These are phyloP conservation scores for Monosporozyma servazzii DNA, from an alignment of 805 yeast genomes.

Conservation along the genomic window DNA sequence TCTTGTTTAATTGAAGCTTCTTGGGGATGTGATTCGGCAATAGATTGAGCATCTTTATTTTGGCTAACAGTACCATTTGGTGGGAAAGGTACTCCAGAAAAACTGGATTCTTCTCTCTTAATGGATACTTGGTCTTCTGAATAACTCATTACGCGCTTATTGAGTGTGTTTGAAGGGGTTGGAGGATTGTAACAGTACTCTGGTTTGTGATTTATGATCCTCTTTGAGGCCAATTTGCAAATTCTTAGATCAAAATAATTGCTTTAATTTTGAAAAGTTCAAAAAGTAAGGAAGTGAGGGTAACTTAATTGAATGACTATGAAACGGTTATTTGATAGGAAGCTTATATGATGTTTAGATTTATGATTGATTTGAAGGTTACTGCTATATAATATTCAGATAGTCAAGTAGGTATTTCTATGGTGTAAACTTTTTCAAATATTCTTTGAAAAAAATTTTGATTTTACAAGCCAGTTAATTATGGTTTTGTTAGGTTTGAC, in stretches of 20 bases:
- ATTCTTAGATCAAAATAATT: not conserved
- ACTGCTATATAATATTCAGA: no score
- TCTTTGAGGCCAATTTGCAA: not conserved
- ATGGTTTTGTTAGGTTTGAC: no score
- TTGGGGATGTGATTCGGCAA: not conserved
- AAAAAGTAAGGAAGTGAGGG: not conserved
- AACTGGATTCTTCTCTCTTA: not conserved
- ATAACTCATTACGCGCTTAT: not conserved
- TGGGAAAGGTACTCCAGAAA: slow-evolving; percentile 3
- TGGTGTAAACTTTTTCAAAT: no score
- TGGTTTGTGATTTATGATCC: not conserved
- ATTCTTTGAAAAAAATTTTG: no score
- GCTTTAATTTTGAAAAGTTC: not conserved
- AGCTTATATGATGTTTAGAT: not conserved
- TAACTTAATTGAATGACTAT: not conserved
- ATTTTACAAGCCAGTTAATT: no score
- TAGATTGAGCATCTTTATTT: not conserved
- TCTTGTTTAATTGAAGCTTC: not conserved
- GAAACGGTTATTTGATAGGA: not conserved
- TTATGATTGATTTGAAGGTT: no score
- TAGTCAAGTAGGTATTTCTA: no score
- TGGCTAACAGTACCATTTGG: not conserved
- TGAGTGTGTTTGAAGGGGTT: not conserved
- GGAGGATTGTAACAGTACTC: not conserved
- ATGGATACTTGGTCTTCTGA: not conserved